Base-by-base conservation (phyloP, 805 yeast species). In the Suhomyces faveliae region DNA sequence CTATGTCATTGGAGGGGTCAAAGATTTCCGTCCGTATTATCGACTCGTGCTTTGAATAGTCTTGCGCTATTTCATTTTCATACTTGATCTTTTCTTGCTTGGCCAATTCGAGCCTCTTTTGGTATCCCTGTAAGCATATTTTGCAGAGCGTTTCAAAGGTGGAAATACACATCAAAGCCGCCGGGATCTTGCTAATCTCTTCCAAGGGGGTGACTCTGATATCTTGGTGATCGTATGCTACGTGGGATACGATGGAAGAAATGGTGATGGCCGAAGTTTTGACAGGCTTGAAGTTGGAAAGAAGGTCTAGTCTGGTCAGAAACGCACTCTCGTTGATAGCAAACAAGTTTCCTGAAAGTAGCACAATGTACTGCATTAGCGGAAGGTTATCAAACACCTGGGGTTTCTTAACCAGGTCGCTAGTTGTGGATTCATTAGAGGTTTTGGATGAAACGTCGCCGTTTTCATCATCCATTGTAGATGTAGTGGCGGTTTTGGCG, bases 141-240 rank as follows among this genome's bases (percentile, higher is more conserved):
- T 45, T 44, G 48, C 64, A 59, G 46, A 71, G 54, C 3, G 46
- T 40, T 30, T 62, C 68, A 30, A 73, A 58, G 11, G 58, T 52
- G 38, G 59, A 60, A 29, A 69, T 49, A 43, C 74, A 67, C 42
- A 57, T 60, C 3, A 51, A 37, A 2, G 70, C 66, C 3, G 50
- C 41, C 2, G 56, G 50, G 2, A 53, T 43, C 3, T 58, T 35
- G 2, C 77, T 74, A 9, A 71, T 54, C 5, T 61, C 65, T 11
- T 54, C 51, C 25, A 73, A 58, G 1, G 75, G 67, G 7, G 51
- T 55, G 3, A 67, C 62, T 2, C 64, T 41, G 55, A 65, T 25
- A 63, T 76, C 66, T 54, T 64, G 61, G 54, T 71, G 46, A 59
- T 70, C 62, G 66, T 74, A 68, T 43, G 81, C 70, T 57, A 79